These are phyloP conservation scores for Geotrichum bryndzae DNA, from an alignment of 1,139 yeast genomes.

Conservation along the genomic window DNA sequence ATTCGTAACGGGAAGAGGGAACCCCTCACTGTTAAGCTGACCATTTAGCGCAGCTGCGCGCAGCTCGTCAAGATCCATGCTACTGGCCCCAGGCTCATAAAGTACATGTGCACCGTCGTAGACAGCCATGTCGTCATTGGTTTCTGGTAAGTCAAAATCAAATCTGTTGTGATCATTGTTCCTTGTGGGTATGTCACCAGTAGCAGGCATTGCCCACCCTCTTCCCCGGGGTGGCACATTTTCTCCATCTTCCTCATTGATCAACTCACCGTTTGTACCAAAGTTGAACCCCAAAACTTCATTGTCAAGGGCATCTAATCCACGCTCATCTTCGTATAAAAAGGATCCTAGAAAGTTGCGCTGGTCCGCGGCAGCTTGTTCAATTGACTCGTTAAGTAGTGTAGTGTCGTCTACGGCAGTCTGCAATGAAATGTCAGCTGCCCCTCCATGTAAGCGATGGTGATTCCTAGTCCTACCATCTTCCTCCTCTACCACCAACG, in stretches of 20 bases:
- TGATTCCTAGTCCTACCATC: background rate
- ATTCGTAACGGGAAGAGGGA: background rate
- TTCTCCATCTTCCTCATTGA: background rate
- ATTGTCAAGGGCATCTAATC: background rate
- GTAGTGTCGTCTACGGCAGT: constrained; percentile 5
- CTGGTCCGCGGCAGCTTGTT: background rate
- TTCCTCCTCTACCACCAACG: background rate
- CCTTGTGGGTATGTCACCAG: background rate
- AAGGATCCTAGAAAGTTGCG: constrained; percentile 1
- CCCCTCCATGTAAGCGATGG: background rate
- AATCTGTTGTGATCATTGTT: background rate
- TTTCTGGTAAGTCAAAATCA: constrained; percentile 1
- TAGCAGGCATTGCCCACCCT: background rate
- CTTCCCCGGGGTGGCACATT: background rate
- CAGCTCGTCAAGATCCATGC: constrained; percentile 5
- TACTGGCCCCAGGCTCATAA: background rate
- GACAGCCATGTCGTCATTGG: background rate
- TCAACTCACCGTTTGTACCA: constrained; percentile 15
- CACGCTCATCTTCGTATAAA: constrained; percentile 6
- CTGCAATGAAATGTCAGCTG: background rate
- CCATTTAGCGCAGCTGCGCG: constrained; percentile 10
- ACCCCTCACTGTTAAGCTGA: constrained; percentile 1
- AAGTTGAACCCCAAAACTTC: constrained; percentile 4
- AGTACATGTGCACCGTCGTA: background rate
- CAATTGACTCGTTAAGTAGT: constrained; percentile 10